These are phyloP conservation scores for Colletotrichum musae DNA, from an alignment of 2,329 filamentous ascomycete species.

Conservation along the genomic window DNA sequence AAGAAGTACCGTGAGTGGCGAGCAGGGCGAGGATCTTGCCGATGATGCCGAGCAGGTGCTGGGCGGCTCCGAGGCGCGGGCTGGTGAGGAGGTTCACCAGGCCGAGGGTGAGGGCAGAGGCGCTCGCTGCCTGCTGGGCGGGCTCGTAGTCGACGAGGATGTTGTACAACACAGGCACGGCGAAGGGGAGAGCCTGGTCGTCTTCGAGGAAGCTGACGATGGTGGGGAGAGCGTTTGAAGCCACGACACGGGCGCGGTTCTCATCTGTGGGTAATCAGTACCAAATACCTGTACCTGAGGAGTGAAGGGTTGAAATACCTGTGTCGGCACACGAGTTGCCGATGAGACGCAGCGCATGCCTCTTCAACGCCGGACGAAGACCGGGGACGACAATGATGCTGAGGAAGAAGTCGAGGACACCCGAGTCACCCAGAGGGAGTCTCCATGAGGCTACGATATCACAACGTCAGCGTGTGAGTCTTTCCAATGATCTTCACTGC, in stretches of 20 bases:
- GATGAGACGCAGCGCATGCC: constrained; percentile 70
- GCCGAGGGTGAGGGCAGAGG: constrained; percentile 63
- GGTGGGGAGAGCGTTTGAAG: constrained; percentile 60
- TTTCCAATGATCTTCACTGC: constrained; percentile 42
- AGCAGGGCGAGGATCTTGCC: constrained; percentile 71
- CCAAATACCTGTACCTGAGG: too few relatives aligned
- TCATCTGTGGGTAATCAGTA: constrained; percentile 58
- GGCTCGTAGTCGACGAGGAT: constrained; percentile 74
- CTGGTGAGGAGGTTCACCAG: constrained; percentile 66
- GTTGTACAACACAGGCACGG: constrained; percentile 74
- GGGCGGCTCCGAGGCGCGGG: constrained; percentile 57
- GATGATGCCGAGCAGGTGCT: constrained; percentile 64
- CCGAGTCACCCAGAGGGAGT: constrained; percentile 69
- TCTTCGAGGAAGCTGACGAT: constrained; percentile 65
- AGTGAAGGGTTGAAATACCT: constrained; percentile 51
- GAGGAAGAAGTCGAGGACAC: constrained; percentile 70
- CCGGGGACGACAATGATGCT: constrained; percentile 57
- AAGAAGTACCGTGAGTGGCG: constrained; percentile 60
- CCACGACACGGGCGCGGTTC: constrained; percentile 70
- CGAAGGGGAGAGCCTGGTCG: constrained; percentile 64
- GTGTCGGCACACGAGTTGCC: constrained; percentile 76
- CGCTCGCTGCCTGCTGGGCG: constrained; percentile 68
- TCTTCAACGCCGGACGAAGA: constrained; percentile 59
- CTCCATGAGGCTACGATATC: constrained; percentile 67
- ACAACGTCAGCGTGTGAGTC: not conserved